Percentiles rank a stretch among this genome's conserved stretches.
Evolutionary conservation across 2,329 filamentous ascomycete species (phyloP).

Genomic region (Microcyclosporella mali): DNA sequence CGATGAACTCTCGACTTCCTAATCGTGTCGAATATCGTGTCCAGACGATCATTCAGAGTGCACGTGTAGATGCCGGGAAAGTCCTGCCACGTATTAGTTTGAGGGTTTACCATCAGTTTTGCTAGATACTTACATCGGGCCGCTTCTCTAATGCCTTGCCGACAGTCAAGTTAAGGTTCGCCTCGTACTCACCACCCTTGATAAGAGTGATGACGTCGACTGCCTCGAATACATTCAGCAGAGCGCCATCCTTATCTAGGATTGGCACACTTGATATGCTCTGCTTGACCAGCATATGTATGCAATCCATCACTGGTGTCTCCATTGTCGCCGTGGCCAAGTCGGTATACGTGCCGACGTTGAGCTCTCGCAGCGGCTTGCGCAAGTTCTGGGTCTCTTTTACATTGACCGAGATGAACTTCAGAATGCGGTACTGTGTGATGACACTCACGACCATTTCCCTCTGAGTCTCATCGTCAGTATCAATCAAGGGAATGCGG

Average conservation of each 20-base stretch:
- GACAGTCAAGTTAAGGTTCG: slow-evolving; percentile 72
- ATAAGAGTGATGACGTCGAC: slow-evolving; percentile 96
- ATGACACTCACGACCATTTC: slow-evolving; percentile 94
- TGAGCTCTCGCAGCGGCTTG: slow-evolving; percentile 78
- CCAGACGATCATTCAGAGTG: slow-evolving; percentile 80
- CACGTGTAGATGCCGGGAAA: slow-evolving; percentile 97
- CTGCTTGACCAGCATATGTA: slow-evolving; percentile 83
- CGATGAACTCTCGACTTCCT: slow-evolving; percentile 91
- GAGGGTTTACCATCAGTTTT: neutral
- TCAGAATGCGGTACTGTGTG: slow-evolving; percentile 96
- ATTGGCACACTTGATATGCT: slow-evolving; percentile 96
- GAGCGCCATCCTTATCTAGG: slow-evolving; percentile 68
- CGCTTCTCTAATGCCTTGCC: slow-evolving; percentile 84
- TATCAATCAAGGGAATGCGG: slow-evolving; percentile 86
- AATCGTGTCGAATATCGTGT: slow-evolving; percentile 94
- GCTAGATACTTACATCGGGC: slow-evolving; percentile 54
- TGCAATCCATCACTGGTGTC: slow-evolving; percentile 86
- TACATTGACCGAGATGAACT: slow-evolving; percentile 95
- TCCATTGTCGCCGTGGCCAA: slow-evolving; percentile 81
- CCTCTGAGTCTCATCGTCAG: slow-evolving; percentile 86
- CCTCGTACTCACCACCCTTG: slow-evolving; percentile 83
- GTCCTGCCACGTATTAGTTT: slow-evolving; percentile 48
- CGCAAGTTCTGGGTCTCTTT: slow-evolving; percentile 81
- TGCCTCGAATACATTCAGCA: slow-evolving; percentile 95
- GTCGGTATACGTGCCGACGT: slow-evolving; percentile 75